Evolutionary conservation across 2,329 filamentous ascomycete species (phyloP).

Genomic region (Cladosporium oxysporum): DNA sequence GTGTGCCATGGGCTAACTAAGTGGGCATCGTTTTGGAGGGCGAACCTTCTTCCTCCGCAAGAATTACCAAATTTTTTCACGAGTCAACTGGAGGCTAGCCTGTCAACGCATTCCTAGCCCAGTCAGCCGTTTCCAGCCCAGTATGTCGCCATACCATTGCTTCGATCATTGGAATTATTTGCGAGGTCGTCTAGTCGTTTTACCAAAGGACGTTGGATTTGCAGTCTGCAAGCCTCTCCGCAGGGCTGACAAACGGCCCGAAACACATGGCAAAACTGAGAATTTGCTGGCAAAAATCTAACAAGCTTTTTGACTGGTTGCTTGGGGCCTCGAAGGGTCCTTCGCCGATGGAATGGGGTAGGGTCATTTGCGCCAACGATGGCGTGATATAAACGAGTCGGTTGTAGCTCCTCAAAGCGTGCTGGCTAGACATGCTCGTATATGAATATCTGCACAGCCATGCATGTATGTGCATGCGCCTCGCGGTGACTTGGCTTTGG

Average conservation of each 20-base stretch:
- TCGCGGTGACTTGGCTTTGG: neutral
- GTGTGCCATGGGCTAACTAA: constrained; percentile 13
- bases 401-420: neutral
- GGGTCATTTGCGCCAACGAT: constrained; percentile 12
- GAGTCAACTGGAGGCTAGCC: neutral
- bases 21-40: constrained; percentile 1
- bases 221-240: neutral
- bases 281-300: constrained; percentile 4
- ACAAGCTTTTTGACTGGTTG: constrained; percentile 1
- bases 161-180: neutral
- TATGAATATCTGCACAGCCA: neutral
- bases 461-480: neutral
- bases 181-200: neutral
- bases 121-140: neutral
- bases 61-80: constrained; percentile 5
- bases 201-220: neutral
- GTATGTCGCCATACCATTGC: neutral
- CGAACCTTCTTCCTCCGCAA: constrained; percentile 1
- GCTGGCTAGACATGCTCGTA: neutral
- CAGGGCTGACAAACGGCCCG: constrained; percentile 1
- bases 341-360: neutral
- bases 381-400: neutral
- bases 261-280: neutral
- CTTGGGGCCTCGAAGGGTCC: constrained; percentile 1
- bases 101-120: neutral